Base-by-base conservation (phyloP, 176 grass and related monocot species). In the Rhynchospora tenuis region DNA sequence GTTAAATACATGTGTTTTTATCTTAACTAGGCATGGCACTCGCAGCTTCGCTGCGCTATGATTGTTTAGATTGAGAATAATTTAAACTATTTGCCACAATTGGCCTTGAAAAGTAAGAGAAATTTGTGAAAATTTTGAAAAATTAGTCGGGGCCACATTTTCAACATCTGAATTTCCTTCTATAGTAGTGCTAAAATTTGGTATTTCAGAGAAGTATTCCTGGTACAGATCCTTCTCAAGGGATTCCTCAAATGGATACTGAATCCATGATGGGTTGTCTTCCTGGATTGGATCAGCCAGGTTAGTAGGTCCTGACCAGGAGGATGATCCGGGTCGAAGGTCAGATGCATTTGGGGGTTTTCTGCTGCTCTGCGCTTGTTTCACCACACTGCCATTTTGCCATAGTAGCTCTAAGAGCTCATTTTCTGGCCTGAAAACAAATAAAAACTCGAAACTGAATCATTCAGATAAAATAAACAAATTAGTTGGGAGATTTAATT, bases 401-500 rank as follows among this genome's bases (percentile, higher is more conserved):
- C 97, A 99, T 27, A 99, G 42, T 7, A 99, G 81, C 76, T 99
- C 97, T 44, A 96, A 68, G 9, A 99, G 83, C 70, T 93, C 97
- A 62, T 88, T 62, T 20, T 88, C 93, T 9, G 44, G 28, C 16
- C 91, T 99, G 86, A 59, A 82, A n/a, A n/a, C n/a, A n/a, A n/a
- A n/a, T n/a, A n/a, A n/a, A n/a, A 81, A 64, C 27, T 55, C 12
- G 82, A 24, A 12, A 73, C 23, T 48, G 44, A 14, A 46, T 3
- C 11, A 6, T 72, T 3, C 11, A 6, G 24, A 38, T 33, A 4
- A 33, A 92, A 65, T 22, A 68, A 10, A 4, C 33, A 43, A 58
- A 22, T 24, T 55, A 51, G 83, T 70, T 28, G 43, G 59, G 9
- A 69, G 59, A 2, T 90, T 28, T 24, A 55, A 73, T 12, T 48